These are phyloP conservation scores for Cryptococcus floricola DNA, from an alignment of 1,284 basidiomycete species.

Conservation along the genomic window DNA sequence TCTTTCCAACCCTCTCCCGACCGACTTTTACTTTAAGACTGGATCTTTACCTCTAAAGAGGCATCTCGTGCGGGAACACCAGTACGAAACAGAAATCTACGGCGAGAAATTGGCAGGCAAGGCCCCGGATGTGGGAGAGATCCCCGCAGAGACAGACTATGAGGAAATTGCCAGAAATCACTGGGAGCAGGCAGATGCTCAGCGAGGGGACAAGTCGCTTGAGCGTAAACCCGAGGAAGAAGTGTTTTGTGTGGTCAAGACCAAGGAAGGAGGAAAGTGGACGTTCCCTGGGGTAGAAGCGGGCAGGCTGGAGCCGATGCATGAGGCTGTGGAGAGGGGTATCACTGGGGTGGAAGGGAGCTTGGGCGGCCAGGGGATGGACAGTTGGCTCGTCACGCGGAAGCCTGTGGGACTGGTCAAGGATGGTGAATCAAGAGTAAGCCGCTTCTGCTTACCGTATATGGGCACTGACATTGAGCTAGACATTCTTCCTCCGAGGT, in stretches of 20 bases:
- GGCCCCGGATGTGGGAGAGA: slow-evolving; percentile 60
- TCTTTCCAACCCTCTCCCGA: slow-evolving; percentile 81
- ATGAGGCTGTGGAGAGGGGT: slow-evolving; percentile 34
- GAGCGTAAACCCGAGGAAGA: slow-evolving; percentile 80
- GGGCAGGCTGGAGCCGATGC: slow-evolving; percentile 33
- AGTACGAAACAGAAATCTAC: slow-evolving; percentile 66
- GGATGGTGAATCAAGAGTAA: slow-evolving; percentile 35
- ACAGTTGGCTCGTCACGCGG: slow-evolving; percentile 47
- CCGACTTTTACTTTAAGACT: slow-evolving; percentile 92
- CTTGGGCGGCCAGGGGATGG: slow-evolving; percentile 41
- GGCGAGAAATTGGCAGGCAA: slow-evolving; percentile 57
- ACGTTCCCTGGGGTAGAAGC: slow-evolving; percentile 59
- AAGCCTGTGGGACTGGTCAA: slow-evolving; percentile 45
- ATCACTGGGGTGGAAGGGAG: slow-evolving; percentile 33
- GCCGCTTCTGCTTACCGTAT: slow-evolving; percentile 9
- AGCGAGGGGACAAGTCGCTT: slow-evolving; percentile 62
- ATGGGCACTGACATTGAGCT: background rate
- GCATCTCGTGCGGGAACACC: slow-evolving; percentile 69
- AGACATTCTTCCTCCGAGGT: slow-evolving; percentile 49
- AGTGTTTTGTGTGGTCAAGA: slow-evolving; percentile 71
- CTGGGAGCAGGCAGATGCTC: slow-evolving; percentile 33
- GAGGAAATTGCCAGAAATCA: slow-evolving; percentile 27
- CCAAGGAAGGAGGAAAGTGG: slow-evolving; percentile 60
- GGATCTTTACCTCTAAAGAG: slow-evolving; percentile 80
- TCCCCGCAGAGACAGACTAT: slow-evolving; percentile 49